Evolutionary conservation across 1,139 yeast genomes (phyloP), one percentile per base, ranked within the genome.

Genomic region (Kurtzmaniella quercitrusa): DNA sequence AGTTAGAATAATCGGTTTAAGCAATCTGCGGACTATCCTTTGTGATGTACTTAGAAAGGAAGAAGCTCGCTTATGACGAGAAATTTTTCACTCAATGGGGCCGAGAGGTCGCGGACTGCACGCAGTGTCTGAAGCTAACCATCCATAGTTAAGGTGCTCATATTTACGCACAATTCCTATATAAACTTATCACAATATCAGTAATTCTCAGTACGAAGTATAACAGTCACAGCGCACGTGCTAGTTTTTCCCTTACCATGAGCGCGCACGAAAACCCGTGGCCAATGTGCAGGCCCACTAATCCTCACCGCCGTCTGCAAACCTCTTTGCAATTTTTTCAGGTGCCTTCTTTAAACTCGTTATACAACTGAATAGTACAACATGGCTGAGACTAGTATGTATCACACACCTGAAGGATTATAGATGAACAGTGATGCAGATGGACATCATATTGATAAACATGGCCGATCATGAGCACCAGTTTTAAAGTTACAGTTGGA

Each of bases 1-100:
- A 31, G 36, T 31, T 31, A 74, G 77, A 75, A 76, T 75, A 77
- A 76, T 77, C 81, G 70, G 58, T 73, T 77, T 77, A 77, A 77
- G 82, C 81, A 46, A 49, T 50, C 50, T 62, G 82, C 82, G 70
- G 82, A 77, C 81, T 75, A 77, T 77, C 75, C 82, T 70, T 75
- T 76, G 66, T 31, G 36, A 56, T 56, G 57, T 55, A 51, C 48
- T 44, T 37, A 38, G 37, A 14, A 34, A 40, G 43, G 45, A 45
- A 50, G 47, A 41, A 14, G 36, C 18, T 12, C 36, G 37, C 50
- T 46, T 43, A 21, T 7, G 34, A 41, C 34, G 31, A 25, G 41
- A 41, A 38, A 27, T 14, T 17, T 25, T 25, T 34, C 31, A 36
- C 14, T 16, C 16, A 25, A 25, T 29, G 34, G 9, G 34, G 15